Percentiles rank a stretch among this genome's conserved stretches.
These are phyloP conservation scores for Backusella circina DNA, from an alignment of 192 early-diverging fungal genomes.

Conservation along the genomic window DNA sequence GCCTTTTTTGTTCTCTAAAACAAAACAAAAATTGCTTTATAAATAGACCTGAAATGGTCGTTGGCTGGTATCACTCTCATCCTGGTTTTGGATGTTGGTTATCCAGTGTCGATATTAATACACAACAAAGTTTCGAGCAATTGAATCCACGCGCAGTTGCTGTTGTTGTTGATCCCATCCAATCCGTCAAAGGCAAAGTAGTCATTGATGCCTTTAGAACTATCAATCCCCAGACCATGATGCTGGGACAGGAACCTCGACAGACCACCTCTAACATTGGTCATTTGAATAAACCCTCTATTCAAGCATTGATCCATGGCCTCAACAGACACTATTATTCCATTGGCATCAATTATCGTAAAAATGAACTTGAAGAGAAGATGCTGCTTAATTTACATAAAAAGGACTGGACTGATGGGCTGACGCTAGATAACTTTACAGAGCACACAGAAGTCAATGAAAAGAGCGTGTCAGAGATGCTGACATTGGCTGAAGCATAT, in stretches of 20 bases:
- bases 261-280: conserved; percentile 99
- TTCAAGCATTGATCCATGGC: conserved; percentile 98
- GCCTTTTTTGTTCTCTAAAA: no score
- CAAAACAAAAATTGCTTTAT: no score
- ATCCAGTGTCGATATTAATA: conserved; percentile 97
- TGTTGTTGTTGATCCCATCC: conserved; percentile 98
- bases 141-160: conserved; percentile 93
- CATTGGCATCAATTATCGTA: conserved; percentile 98
- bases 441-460: conserved; percentile 83
- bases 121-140: conserved; percentile 95
- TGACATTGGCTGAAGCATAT: conserved; percentile 84
- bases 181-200: conserved; percentile 99
- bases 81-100: conserved; percentile 99
- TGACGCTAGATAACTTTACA: conserved; percentile 80
- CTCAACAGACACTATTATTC: conserved; percentile 99
- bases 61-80: conserved; percentile 99
- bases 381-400: conserved; percentile 99
- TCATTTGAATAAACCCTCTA: conserved; percentile 94
- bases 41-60: conserved; percentile 96
- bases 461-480: conserved; percentile 80
- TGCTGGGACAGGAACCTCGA: conserved; percentile 88
- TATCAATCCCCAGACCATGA: conserved; percentile 85
- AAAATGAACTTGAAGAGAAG: conserved; percentile 98
- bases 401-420: conserved; percentile 97
- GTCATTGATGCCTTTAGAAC: conserved; percentile 98